Percentiles rank a stretch among this genome's conserved stretches.
Conservation (phyloP, 2,329 filamentous ascomycete species). For the Ceratocystis albifundus region DNA sequence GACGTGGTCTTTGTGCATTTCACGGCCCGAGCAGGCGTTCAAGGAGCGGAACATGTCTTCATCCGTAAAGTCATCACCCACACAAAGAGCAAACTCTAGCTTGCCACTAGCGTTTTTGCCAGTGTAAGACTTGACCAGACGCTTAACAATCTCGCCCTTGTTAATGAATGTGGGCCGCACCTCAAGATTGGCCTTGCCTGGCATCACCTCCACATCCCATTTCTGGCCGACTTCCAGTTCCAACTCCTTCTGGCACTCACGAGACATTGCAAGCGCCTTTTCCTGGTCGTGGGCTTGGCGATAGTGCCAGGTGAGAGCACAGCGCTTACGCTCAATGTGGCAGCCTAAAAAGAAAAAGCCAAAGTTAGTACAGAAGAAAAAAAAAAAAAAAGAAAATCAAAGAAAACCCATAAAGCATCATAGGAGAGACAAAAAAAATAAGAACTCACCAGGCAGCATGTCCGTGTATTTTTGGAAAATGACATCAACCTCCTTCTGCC, state of each 20-base stretch:
- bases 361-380: conserved; percentile 12
- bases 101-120: conserved; percentile 37
- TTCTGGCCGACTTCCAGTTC: conserved; percentile 62
- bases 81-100: conserved; percentile 77
- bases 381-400: too few species aligned
- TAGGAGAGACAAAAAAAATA: not conserved
- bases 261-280: conserved; percentile 66
- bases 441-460: conserved; percentile 61
- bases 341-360: conserved; percentile 44
- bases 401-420: too few species aligned
- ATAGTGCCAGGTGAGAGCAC: conserved; percentile 95
- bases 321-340: conserved; percentile 88
- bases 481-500: conserved; percentile 75
- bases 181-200: conserved; percentile 91
- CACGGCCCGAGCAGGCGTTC: conserved; percentile 45
- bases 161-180: conserved; percentile 96
- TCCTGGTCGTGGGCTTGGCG: conserved; percentile 71
- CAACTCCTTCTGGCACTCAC: conserved; percentile 70
- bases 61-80: conserved; percentile 93
- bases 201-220: conserved; percentile 93
- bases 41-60: conserved; percentile 93
- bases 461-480: conserved; percentile 85
- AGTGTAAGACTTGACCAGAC: conserved; percentile 64
- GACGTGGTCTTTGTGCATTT: conserved; percentile 49
- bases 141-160: conserved; percentile 89